Evolutionary conservation across 768 basidiomycete genomes (phyloP).

Genomic region (Multifurca ochricompacta): DNA sequence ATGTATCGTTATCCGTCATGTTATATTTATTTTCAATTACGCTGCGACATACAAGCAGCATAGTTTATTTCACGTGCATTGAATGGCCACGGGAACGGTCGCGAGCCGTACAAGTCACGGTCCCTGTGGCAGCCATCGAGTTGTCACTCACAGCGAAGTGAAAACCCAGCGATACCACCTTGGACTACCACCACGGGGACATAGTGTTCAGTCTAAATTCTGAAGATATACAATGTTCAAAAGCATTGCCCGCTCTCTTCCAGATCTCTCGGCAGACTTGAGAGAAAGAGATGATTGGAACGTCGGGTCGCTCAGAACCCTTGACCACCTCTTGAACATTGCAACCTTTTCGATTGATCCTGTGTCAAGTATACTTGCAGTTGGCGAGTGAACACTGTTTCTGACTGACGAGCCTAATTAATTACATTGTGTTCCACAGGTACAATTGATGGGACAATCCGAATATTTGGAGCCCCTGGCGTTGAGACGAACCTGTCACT

Average conservation of each 20-base stretch:
- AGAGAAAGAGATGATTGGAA: constrained; percentile 54
- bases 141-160: too few relatives aligned
- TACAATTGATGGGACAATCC: constrained; percentile 52
- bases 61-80: background rate
- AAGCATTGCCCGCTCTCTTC: constrained; percentile 24
- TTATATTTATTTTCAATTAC: constrained; percentile 14
- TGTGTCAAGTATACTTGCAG: constrained; percentile 50
- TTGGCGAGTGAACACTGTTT: constrained; percentile 34
- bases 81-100: too few relatives aligned
- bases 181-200: background rate
- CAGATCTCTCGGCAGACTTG: constrained; percentile 52
- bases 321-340: constrained; percentile 45
- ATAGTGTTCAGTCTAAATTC: background rate
- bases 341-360: constrained; percentile 52
- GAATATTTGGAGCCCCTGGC: constrained; percentile 60
- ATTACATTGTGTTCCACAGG: constrained; percentile 33
- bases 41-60: background rate
- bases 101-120: too few relatives aligned
- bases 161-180: too few relatives aligned
- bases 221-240: constrained; percentile 9
- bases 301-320: constrained; percentile 38
- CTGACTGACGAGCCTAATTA: background rate
- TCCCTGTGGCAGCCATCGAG: too few relatives aligned
- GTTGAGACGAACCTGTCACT: constrained; percentile 50
- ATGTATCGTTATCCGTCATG: constrained; percentile 17